Evolutionary conservation across 192 early-diverging fungal species (phyloP), one percentile per base, ranked within the genome.

Genomic region (Backusella tuberculispora): DNA sequence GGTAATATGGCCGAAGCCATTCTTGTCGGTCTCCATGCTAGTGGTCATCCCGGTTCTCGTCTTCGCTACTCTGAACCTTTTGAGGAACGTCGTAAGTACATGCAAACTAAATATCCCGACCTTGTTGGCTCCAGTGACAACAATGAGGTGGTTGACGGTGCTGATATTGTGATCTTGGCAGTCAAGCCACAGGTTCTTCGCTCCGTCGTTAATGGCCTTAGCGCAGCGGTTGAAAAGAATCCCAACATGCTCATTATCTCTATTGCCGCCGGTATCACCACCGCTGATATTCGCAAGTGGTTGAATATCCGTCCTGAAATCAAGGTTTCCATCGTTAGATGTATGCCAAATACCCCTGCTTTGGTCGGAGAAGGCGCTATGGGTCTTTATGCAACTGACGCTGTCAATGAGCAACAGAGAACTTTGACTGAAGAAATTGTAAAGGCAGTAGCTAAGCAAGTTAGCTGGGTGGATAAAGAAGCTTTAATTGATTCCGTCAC

Each of bases 341-440:
- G 89, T 68, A 98, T 98, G 96, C 96, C 96, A 75, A 98, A 98
- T 75, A 98, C 96, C n/a, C 96, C 96, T 34, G 91, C 96, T 5
- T 80, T 98, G 8, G 90, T 96, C 0, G 83, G 83, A 47, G 92
- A 97, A 79, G 97, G 97, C 19, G 97, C 97, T 0, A 85, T 94
- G 5, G 97, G 95, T 4, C 77, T 97, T 74, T 97, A 85, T 72
- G 95, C 95, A 0, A 87, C 88, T 17, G 50, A 71, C 1, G 80
- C 73, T 0, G 92, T 95, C 12, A 87, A 85, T 17, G 76, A 77
- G 5, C 71, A 68, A 34, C 95, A 97, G 79, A 87, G 89, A 41
- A 47, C 83, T 13, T 78, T 91, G 43, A 90, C 95, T 12, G 88
- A 90, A 71, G 85, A 84, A 6, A 87, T 98, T 15, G 81, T 95